A percentile compares a stretch with the other conserved stretches of the same genome.
Conservation (phyloP, 192 early-diverging fungal species). For the Piromyces finnis region DNA sequence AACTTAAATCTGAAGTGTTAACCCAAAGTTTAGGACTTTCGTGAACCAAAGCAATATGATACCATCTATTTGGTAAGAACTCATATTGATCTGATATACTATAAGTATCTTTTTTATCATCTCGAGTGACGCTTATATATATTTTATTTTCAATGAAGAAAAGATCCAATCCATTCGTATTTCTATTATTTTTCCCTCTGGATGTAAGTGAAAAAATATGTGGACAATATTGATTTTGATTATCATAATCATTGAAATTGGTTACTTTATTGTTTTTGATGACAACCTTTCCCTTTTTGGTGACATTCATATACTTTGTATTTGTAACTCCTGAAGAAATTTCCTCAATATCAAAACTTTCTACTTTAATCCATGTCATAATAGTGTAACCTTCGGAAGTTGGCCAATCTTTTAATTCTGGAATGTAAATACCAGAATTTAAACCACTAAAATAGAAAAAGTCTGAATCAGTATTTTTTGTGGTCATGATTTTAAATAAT, state of each 20-base stretch:
- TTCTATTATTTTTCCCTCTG: background rate
- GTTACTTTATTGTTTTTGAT: background rate
- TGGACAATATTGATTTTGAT: background rate
- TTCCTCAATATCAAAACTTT: background rate
- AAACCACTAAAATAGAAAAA: background rate
- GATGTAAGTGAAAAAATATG: background rate
- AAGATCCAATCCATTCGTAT: background rate
- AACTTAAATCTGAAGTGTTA: slow-evolving; percentile 18
- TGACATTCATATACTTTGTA: background rate
- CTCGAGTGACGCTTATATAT: background rate
- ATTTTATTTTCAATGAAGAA: background rate
- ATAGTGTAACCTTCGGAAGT: background rate
- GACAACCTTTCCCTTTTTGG: background rate
- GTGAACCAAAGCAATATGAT: slow-evolving; percentile 49
- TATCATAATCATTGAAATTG: background rate
- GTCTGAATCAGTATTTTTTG: background rate
- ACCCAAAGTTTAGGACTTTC: slow-evolving; percentile 23
- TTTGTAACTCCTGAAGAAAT: background rate
- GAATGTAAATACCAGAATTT: background rate
- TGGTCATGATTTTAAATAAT: background rate
- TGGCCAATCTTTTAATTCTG: background rate
- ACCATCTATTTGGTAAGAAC: slow-evolving; percentile 40
- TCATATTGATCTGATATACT: slow-evolving; percentile 22
- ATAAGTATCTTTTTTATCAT: background rate
- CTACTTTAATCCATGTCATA: background rate